Base-by-base conservation (phyloP, 495 filamentous ascomycete genomes). In the Podospora appendiculata region DNA sequence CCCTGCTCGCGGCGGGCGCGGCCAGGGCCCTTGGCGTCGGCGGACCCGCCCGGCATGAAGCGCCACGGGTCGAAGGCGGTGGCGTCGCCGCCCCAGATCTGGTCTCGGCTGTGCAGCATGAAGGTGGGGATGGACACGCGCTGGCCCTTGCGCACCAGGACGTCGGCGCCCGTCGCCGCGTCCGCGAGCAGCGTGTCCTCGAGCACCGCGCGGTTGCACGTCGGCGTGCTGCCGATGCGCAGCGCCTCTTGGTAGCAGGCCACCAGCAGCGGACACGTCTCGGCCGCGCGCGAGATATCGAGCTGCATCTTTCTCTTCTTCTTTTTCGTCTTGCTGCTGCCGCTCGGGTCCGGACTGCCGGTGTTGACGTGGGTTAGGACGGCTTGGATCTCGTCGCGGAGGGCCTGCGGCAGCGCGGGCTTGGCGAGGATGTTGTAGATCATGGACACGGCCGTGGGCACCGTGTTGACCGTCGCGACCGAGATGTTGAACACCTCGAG, bases 401-500 rank as follows among this genome's bases (percentile, higher is more conserved):
- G 18, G 6, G 44, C 44, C 3, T 13, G 12, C 25, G 4, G 44
- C 6, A 46, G 44, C 25, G 32, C 34, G 12, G 44, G 44, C 12
- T 46, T 35, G 44, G 44, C 44, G 11, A 46, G 44, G 19, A 46
- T 46, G 32, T 33, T 35, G 44, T 33, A 46, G n/a, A 46, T 34
- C 44, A 46, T 46, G 12, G 25, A 46, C 8, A 46, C 44, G 25
- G 44, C 32, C 4, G 44, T 46, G 9, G 44, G 44, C 2, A 46
- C 44, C 4, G 44, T 46, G 32, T 46, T 46, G 25, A 46, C 44
- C 2, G 44, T 46, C 5, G 44, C 44, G 11, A 46, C 44, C 3
- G 44, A 46, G 44, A 46, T 46, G 44, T 46, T 46, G 44, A 46
- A 46, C 3, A 46, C 44, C 44, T 46, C 44, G 6, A 46, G 44